A percentile compares a stretch with the other conserved stretches of the same genome.
These are phyloP conservation scores for Pseudogymnoascus sp. DNA, from an alignment of 2,329 filamentous ascomycete species.

Conservation along the genomic window DNA sequence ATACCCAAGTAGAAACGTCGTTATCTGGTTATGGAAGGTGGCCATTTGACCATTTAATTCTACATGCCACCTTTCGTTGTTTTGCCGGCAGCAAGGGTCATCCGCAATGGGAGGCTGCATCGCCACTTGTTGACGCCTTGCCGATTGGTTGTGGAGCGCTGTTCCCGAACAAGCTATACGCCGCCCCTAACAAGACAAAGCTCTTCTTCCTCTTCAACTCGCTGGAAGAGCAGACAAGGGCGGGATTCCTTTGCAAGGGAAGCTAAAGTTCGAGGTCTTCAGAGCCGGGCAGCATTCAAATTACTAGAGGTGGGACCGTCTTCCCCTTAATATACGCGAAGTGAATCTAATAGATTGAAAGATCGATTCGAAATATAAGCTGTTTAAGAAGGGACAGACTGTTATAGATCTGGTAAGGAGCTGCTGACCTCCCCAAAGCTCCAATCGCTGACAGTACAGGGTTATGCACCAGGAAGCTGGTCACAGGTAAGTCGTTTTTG, in stretches of 20 bases:
- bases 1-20: not conserved
- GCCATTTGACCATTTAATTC: conserved; percentile 5
- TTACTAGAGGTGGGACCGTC: conserved; percentile 59
- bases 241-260: conserved; percentile 63
- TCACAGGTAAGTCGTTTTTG: conserved; percentile 44
- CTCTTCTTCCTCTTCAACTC: conserved; percentile 50
- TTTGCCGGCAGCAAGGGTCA: conserved; percentile 1
- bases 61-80: conserved; percentile 8
- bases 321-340: not conserved
- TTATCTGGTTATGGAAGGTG: conserved; percentile 1
- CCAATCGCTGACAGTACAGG: conserved; percentile 35
- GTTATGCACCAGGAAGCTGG: conserved; percentile 69
- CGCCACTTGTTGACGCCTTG: not conserved
- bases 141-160: not conserved
- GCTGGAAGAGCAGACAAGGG: conserved; percentile 75
- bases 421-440: conserved; percentile 8
- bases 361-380: conserved; percentile 72
- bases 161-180: not conserved
- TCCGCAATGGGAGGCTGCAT: not conserved
- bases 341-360: conserved; percentile 29
- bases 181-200: not conserved
- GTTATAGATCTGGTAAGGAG: conserved; percentile 73
- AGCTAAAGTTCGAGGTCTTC: conserved; percentile 71
- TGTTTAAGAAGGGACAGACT: conserved; percentile 74
- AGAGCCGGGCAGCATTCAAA: conserved; percentile 90